These are phyloP conservation scores for Aspergillus tamarii DNA, from an alignment of 2,329 filamentous ascomycete genomes.

Conservation along the genomic window DNA sequence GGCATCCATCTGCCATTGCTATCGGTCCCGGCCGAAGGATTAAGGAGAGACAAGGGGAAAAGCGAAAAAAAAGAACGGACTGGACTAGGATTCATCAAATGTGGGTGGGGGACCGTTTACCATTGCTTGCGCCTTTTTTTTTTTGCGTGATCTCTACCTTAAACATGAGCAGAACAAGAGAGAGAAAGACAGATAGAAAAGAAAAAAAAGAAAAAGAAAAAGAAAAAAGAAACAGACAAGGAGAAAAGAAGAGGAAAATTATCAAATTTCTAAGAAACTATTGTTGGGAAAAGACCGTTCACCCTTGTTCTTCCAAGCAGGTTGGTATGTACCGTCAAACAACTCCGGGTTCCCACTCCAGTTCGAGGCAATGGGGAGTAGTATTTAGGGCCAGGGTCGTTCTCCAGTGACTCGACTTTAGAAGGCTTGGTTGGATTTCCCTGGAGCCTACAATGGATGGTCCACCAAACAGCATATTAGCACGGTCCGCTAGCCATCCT, in stretches of 20 bases:
- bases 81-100: background rate
- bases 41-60: background rate
- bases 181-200: background rate
- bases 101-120: background rate
- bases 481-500: conserved; percentile 25
- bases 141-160: background rate
- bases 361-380: background rate
- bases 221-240: too few relatives aligned
- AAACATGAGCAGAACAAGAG: background rate
- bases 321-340: background rate
- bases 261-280: background rate
- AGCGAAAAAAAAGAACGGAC: background rate
- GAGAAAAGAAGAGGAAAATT: background rate
- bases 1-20: background rate
- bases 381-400: conserved; percentile 6
- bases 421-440: conserved; percentile 20
- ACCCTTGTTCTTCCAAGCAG: conserved; percentile 1
- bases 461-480: conserved; percentile 23
- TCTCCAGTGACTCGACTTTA: conserved; percentile 20
- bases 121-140: background rate
- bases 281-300: background rate
- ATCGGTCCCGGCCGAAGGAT: background rate
- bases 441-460: conserved; percentile 18
- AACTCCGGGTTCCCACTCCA: background rate
- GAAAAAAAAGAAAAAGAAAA: background rate